Evolutionary conservation across 2,329 filamentous ascomycete genomes (phyloP).

Genomic region (Sporothrix mexicana): DNA sequence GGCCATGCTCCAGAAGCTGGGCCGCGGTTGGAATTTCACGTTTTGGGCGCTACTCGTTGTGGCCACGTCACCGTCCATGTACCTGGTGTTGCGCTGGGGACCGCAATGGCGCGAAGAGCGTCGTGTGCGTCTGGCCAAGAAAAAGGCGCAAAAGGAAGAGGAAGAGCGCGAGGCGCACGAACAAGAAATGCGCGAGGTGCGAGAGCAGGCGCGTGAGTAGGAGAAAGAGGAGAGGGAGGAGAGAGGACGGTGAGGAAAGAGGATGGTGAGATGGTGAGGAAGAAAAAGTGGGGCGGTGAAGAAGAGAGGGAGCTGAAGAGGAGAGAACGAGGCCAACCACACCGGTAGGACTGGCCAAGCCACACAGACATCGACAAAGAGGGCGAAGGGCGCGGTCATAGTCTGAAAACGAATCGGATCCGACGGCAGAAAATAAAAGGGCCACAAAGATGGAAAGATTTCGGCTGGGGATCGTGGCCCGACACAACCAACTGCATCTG

Average conservation of each 20-base stretch:
- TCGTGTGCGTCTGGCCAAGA: conserved; percentile 42
- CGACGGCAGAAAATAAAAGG: background rate
- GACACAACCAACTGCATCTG: too few relatives aligned
- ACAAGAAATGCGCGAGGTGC: background rate
- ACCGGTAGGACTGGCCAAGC: too few relatives aligned
- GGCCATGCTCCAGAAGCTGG: conserved; percentile 62
- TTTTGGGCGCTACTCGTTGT: conserved; percentile 60
- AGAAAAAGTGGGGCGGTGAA: too few relatives aligned
- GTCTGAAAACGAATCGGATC: too few relatives aligned
- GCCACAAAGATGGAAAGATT: too few relatives aligned
- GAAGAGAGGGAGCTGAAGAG: too few relatives aligned
- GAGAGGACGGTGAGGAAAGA: too few relatives aligned
- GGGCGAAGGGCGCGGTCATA: background rate
- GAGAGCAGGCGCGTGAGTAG: background rate
- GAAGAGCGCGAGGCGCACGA: background rate
- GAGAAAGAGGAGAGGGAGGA: background rate
- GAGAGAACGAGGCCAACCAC: too few relatives aligned
- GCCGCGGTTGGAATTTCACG: conserved; percentile 67
- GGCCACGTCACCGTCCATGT: conserved; percentile 56
- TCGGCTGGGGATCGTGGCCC: too few relatives aligned
- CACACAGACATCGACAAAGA: background rate
- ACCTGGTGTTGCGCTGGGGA: conserved; percentile 57
- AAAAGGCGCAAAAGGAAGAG: conserved; percentile 43
- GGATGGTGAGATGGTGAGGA: background rate
- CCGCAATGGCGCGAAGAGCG: conserved; percentile 55